phyloP scores from a whole-genome alignment of 257 asterid species.

The Leonotis leonurus region DNA sequence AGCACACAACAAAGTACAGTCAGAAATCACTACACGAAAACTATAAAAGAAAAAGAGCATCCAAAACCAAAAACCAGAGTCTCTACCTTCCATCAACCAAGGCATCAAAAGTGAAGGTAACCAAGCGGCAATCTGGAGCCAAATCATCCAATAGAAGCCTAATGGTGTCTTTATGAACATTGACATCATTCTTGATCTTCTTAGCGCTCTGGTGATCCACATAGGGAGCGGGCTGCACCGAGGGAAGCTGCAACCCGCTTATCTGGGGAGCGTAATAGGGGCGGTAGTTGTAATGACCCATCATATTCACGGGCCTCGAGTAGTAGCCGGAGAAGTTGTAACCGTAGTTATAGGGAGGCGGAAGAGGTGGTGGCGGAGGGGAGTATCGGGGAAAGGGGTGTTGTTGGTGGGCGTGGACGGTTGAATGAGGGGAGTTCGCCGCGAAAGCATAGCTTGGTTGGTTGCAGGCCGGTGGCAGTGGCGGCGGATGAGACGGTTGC shows the following conservation, averaged over 20 bases:
- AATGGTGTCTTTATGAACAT: conserved; percentile 76
- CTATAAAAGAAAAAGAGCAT: too few relatives aligned
- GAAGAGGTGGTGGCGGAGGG: conserved; percentile 27
- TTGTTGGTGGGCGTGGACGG: conserved; percentile 20
- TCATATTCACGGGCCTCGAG: conserved; percentile 26
- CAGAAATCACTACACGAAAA: too few relatives aligned
- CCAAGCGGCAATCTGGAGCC: conserved; percentile 51
- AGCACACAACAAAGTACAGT: background rate
- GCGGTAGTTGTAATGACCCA: conserved; percentile 37
- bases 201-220: conserved; percentile 78
- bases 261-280: conserved; percentile 39
- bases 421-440: conserved; percentile 43
- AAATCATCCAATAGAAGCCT: conserved; percentile 51
- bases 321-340: conserved; percentile 31
- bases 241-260: conserved; percentile 33
- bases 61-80: too few relatives aligned
- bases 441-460: conserved; percentile 38
- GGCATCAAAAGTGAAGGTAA: conserved; percentile 84
- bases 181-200: conserved; percentile 79
- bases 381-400: conserved; percentile 24
- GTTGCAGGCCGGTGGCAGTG: conserved; percentile 18
- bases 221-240: conserved; percentile 50
- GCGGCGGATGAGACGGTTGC: conserved; percentile 23
- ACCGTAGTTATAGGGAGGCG: conserved; percentile 25
- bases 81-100: conserved; percentile 90